phyloP scores from a whole-genome alignment of 495 filamentous ascomycete genomes.

The Amphirosellinia nigrospora region DNA sequence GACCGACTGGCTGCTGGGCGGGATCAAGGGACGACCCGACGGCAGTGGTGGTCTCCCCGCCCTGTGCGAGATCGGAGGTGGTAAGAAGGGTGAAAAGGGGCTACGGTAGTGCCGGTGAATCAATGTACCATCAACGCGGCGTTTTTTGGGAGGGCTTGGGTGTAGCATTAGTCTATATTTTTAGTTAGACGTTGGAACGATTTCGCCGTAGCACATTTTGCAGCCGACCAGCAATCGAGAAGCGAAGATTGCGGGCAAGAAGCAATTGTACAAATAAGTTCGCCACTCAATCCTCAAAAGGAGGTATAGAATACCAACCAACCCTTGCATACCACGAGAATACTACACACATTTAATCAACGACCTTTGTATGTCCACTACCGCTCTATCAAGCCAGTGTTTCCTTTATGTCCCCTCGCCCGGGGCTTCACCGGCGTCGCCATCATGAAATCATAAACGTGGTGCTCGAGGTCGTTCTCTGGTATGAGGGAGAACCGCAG shows the following conservation, averaged over 20 bases:
- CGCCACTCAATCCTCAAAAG: slow-evolving; percentile 28
- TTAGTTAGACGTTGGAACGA: not conserved
- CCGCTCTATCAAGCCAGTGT: not conserved
- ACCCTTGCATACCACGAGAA: not conserved
- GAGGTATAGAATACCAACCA: slow-evolving; percentile 22
- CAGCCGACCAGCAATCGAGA: not conserved
- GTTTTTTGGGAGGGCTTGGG: not conserved
- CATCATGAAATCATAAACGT: slow-evolving; percentile 32
- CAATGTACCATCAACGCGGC: slow-evolving; percentile 11
- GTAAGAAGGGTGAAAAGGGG: not conserved
- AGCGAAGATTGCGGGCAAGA: slow-evolving; percentile 12
- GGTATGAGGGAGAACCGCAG: slow-evolving; percentile 45
- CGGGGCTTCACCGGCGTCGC: not conserved
- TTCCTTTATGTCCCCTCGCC: not conserved
- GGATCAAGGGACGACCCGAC: slow-evolving; percentile 52
- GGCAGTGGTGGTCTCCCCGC: slow-evolving; percentile 33
- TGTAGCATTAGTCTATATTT: slow-evolving; percentile 15
- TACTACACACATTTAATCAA: not conserved
- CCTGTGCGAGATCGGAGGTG: not conserved
- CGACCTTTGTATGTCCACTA: not conserved
- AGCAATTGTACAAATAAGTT: slow-evolving; percentile 26
- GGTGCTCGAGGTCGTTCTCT: slow-evolving; percentile 40
- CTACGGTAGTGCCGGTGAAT: slow-evolving; percentile 17
- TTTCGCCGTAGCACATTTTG: too few relatives aligned
- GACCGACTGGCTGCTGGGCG: slow-evolving; percentile 87